These are phyloP conservation scores for Chaetomium sp. DNA, from an alignment of 2,329 filamentous ascomycete species.

Conservation along the genomic window DNA sequence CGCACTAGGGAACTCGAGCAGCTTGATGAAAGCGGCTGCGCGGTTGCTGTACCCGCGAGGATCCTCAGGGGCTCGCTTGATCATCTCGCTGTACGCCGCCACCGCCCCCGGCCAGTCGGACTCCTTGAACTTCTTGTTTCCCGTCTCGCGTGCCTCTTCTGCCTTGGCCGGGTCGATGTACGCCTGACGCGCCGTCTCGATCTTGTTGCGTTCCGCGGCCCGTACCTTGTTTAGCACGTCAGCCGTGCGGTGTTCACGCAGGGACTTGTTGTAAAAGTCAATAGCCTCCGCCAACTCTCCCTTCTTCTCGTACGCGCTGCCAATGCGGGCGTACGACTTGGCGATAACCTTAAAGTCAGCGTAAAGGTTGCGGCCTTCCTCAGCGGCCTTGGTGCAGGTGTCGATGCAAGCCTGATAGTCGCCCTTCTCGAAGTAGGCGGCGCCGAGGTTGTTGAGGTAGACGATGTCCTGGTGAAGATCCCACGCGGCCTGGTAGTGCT, in stretches of 20 bases:
- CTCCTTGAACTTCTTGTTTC: constrained; percentile 96
- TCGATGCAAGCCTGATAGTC: constrained; percentile 86
- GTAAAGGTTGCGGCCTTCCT: constrained; percentile 80
- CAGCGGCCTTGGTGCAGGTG: constrained; percentile 77
- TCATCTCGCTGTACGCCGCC: constrained; percentile 92
- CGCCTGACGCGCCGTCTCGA: constrained; percentile 64
- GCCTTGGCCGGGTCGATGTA: constrained; percentile 90
- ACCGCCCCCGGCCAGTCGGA: constrained; percentile 93
- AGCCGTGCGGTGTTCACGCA: constrained; percentile 94
- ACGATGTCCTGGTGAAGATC: constrained; percentile 92
- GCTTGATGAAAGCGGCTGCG: constrained; percentile 91
- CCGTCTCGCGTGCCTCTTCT: constrained; percentile 89
- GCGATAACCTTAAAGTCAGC: constrained; percentile 98
- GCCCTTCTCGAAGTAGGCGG: constrained; percentile 92
- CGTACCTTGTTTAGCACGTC: constrained; percentile 92
- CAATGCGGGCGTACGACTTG: constrained; percentile 96
- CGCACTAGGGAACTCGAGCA: constrained; percentile 90
- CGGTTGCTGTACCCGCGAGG: constrained; percentile 95
- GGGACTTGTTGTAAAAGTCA: constrained; percentile 83
- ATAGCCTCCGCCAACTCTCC: constrained; percentile 75
- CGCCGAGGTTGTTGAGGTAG: constrained; percentile 93
- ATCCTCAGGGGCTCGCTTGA: constrained; percentile 88
- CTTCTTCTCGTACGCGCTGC: constrained; percentile 85
- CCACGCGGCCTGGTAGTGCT: constrained; percentile 94
- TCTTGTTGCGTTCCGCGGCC: constrained; percentile 79